These are phyloP conservation scores for Diaporthe batatas DNA, from an alignment of 2,329 filamentous ascomycete species.

Conservation along the genomic window DNA sequence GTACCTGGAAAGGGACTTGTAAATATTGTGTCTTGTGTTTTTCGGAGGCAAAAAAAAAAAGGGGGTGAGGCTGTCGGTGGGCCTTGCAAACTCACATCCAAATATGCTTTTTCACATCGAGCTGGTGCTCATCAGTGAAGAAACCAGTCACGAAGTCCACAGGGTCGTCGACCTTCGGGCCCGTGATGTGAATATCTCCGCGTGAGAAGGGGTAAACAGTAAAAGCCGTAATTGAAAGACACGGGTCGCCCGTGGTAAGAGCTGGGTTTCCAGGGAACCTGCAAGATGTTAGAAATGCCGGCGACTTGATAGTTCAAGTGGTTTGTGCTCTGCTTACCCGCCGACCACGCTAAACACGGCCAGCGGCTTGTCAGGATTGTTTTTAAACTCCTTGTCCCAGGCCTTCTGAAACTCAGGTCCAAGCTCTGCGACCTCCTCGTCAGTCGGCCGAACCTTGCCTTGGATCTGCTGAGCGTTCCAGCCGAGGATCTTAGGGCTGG, in stretches of 20 bases:
- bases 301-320: not conserved
- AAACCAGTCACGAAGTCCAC: conserved; percentile 67
- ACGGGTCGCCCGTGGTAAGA: conserved; percentile 7
- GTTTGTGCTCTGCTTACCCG: not conserved
- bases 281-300: not conserved
- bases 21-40: not conserved
- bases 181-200: conserved; percentile 59
- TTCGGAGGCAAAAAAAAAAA: not conserved
- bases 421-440: conserved; percentile 44
- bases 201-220: conserved; percentile 34
- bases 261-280: conserved; percentile 24
- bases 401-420: conserved; percentile 45
- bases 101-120: conserved; percentile 67
- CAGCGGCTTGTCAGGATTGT: conserved; percentile 44
- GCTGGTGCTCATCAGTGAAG: conserved; percentile 58
- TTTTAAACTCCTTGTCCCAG: conserved; percentile 45
- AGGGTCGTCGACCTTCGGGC: conserved; percentile 51
- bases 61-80: not conserved
- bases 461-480: conserved; percentile 46
- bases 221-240: not conserved
- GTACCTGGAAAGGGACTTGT: conserved; percentile 46
- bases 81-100: conserved; percentile 47
- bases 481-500: conserved; percentile 43
- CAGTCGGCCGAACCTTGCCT: conserved; percentile 45
- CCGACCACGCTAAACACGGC: conserved; percentile 36